phyloP scores from a whole-genome alignment of 2,329 filamentous ascomycete genomes.

The Clonostachys rosea region DNA sequence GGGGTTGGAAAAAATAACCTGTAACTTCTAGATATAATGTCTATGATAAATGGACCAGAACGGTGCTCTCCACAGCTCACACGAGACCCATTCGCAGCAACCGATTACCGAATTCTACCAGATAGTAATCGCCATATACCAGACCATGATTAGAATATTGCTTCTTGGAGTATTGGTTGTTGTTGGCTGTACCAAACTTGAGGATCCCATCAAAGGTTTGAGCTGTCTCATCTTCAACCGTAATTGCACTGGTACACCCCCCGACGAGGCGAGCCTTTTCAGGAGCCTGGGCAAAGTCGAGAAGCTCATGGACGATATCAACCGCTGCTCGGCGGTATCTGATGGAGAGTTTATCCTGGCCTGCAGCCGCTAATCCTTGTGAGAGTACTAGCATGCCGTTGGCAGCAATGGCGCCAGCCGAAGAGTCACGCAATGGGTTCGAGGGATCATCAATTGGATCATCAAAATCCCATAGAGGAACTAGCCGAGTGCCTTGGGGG shows the following conservation, averaged over 20 bases:
- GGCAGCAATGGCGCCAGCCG: constrained; percentile 30
- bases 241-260: neutral
- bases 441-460: constrained; percentile 27
- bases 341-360: constrained; percentile 6
- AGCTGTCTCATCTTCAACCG: constrained; percentile 6
- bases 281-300: constrained; percentile 16
- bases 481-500: constrained; percentile 4
- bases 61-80: too few species aligned
- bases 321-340: constrained; percentile 18
- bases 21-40: too few species aligned
- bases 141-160: constrained; percentile 31
- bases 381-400: constrained; percentile 34
- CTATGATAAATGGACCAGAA: too few species aligned
- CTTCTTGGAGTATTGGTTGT: constrained; percentile 20
- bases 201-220: constrained; percentile 21
- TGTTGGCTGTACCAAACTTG: constrained; percentile 24
- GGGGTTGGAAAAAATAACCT: too few species aligned
- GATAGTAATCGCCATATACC: constrained; percentile 44
- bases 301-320: constrained; percentile 18
- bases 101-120: constrained; percentile 39
- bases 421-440: constrained; percentile 24
- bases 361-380: constrained; percentile 17
- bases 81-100: constrained; percentile 22
- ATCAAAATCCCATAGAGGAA: constrained; percentile 38
- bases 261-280: constrained; percentile 12